These are phyloP conservation scores for Cladobotryum mycophilum DNA, from an alignment of 2,329 filamentous ascomycete species.

Conservation along the genomic window DNA sequence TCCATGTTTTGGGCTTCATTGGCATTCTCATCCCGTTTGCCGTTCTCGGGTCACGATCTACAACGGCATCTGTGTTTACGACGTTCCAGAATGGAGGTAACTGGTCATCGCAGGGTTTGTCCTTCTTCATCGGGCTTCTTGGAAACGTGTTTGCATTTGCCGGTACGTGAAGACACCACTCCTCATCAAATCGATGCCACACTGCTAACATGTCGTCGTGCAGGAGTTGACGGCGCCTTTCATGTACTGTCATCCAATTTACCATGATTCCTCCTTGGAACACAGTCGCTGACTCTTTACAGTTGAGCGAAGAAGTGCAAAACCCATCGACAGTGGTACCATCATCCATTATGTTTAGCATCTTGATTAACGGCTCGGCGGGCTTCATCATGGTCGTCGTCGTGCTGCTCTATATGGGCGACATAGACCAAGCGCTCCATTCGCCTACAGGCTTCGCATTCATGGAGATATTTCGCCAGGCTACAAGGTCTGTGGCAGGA, in stretches of 20 bases:
- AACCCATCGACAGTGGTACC: slow-evolving; percentile 46
- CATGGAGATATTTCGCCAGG: slow-evolving; percentile 45
- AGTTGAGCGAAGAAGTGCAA: slow-evolving; percentile 41
- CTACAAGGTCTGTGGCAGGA: slow-evolving; percentile 39
- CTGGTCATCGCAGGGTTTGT: too few species aligned
- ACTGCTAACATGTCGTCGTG: too few species aligned
- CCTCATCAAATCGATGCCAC: too few species aligned
- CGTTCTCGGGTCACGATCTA: too few species aligned
- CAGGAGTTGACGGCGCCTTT: slow-evolving; percentile 22
- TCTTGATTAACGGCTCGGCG: slow-evolving; percentile 44
- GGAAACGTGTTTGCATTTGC: too few species aligned
- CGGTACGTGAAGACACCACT: too few species aligned
- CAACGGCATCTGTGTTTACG: too few species aligned
- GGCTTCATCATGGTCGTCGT: slow-evolving; percentile 53
- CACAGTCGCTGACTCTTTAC: slow-evolving; percentile 1
- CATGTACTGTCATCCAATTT: slow-evolving; percentile 15
- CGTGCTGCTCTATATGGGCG: slow-evolving; percentile 47
- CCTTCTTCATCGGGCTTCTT: too few species aligned
- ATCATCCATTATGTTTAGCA: slow-evolving; percentile 41
- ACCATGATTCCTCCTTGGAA: background rate
- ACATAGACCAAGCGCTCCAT: slow-evolving; percentile 37
- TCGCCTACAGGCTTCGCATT: slow-evolving; percentile 49
- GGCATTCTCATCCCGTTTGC: too few species aligned
- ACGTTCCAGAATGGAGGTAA: too few species aligned
- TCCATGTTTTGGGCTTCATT: too few species aligned